phyloP scores from a whole-genome alignment of 2,329 filamentous ascomycete genomes.

The Aulographum hederae region DNA sequence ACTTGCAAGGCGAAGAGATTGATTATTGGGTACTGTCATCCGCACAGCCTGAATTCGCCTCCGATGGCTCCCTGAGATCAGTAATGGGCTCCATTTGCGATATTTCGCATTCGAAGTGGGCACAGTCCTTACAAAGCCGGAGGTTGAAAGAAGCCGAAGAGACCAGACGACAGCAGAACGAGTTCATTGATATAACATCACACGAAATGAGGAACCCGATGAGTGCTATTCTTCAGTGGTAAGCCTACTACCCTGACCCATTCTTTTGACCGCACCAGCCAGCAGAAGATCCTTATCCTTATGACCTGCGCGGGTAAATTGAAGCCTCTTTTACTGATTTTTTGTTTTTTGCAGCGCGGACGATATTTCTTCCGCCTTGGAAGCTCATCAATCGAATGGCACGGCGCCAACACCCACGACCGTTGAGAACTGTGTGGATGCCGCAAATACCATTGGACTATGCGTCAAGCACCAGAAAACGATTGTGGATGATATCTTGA shows the following conservation, averaged over 20 bases:
- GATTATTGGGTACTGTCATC: slow-evolving; percentile 26
- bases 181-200: slow-evolving; percentile 10
- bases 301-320: too few species aligned
- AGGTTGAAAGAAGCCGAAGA: slow-evolving; percentile 11
- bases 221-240: slow-evolving; percentile 3
- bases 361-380: slow-evolving; percentile 4
- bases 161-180: slow-evolving; percentile 5
- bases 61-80: slow-evolving; percentile 8
- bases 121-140: slow-evolving; percentile 19
- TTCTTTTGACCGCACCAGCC: too few species aligned
- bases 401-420: slow-evolving; percentile 3
- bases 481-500: slow-evolving; percentile 29
- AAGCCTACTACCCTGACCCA: slow-evolving; percentile 2
- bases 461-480: slow-evolving; percentile 28
- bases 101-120: slow-evolving; percentile 26
- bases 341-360: slow-evolving; percentile 7
- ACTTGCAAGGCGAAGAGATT: slow-evolving; percentile 19
- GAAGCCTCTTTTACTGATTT: too few species aligned
- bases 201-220: slow-evolving; percentile 8
- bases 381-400: neutral
- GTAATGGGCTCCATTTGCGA: slow-evolving; percentile 26
- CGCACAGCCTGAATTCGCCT: slow-evolving; percentile 15
- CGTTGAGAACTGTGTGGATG: slow-evolving; percentile 12
- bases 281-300: too few species aligned
- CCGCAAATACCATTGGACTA: slow-evolving; percentile 19